A percentile compares a stretch with the other conserved stretches of the same genome.
Evolutionary conservation across 257 asterid genomes (phyloP).

Genomic region (Echium plantagineum): DNA sequence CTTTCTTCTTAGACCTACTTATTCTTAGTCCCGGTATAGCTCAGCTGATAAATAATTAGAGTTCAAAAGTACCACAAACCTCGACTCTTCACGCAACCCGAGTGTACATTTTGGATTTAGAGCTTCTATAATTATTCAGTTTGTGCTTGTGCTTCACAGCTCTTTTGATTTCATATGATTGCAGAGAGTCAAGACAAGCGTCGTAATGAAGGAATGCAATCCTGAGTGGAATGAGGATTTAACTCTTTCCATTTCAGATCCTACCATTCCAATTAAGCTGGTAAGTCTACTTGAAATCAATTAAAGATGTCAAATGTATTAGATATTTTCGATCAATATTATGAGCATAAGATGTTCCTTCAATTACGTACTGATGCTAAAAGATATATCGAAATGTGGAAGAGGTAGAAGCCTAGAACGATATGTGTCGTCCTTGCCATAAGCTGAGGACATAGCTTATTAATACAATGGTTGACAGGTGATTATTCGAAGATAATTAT

Average conservation of each 20-base stretch:
- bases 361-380: background rate
- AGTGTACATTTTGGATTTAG: too few species aligned
- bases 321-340: background rate
- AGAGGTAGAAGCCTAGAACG: too few species aligned
- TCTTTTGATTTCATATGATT: background rate
- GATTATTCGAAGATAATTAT: background rate
- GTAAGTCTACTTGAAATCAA: background rate
- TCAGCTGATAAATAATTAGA: too few species aligned
- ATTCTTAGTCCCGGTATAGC: too few species aligned
- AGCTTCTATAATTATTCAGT: background rate
- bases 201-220: constrained; percentile 8
- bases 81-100: too few species aligned
- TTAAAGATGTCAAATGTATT: background rate
- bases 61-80: too few species aligned
- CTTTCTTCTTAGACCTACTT: too few species aligned
- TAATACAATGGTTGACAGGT: background rate
- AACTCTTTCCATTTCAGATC: constrained; percentile 8
- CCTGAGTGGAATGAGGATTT: constrained; percentile 14
- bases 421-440: too few species aligned
- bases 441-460: too few species aligned
- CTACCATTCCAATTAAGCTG: constrained; percentile 11
- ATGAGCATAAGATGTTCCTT: background rate
- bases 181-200: constrained; percentile 14
- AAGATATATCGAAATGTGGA: background rate
- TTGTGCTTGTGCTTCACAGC: background rate